These are phyloP conservation scores for Beauveria scarabaeidicola DNA, from an alignment of 2,329 filamentous ascomycete species.

Conservation along the genomic window DNA sequence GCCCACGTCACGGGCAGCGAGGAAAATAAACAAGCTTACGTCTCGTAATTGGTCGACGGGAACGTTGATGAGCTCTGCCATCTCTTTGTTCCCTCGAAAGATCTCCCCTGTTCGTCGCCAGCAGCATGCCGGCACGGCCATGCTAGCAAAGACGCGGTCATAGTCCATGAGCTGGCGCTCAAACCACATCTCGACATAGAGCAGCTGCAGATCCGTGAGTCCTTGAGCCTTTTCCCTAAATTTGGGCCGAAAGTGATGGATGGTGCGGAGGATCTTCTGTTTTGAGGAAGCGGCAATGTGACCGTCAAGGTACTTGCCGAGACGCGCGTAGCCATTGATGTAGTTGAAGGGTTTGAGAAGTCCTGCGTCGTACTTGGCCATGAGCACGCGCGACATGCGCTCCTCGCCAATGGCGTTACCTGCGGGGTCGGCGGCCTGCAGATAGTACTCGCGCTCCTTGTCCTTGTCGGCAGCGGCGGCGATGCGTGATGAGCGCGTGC, in stretches of 20 bases:
- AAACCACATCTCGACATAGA: conserved; percentile 98
- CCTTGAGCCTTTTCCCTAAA: conserved; percentile 92
- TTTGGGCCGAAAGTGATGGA: conserved; percentile 89
- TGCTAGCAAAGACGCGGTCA: conserved; percentile 94
- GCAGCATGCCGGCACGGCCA: conserved; percentile 96
- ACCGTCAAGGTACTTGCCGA: conserved; percentile 86
- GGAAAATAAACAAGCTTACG: conserved; percentile 44
- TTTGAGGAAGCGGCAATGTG: conserved; percentile 76
- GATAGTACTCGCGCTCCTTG: conserved; percentile 81
- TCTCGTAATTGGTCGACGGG: conserved; percentile 86
- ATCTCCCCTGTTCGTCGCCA: conserved; percentile 97
- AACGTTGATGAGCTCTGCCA: conserved; percentile 92
- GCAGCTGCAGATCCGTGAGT: conserved; percentile 86
- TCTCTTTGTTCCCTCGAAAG: conserved; percentile 94
- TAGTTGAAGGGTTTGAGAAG: conserved; percentile 97
- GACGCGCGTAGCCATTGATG: conserved; percentile 84
- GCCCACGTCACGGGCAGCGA: background rate
- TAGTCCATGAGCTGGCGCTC: conserved; percentile 95
- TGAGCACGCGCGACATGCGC: conserved; percentile 87
- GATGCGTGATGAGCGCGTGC: conserved; percentile 51
- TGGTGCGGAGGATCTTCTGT: conserved; percentile 82
- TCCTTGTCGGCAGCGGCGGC: conserved; percentile 62
- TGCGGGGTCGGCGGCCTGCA: conserved; percentile 90
- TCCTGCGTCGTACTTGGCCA: conserved; percentile 93
- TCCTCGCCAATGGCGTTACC: conserved; percentile 81